Conservation (phyloP, 2,329 filamentous ascomycete species). For the Paecilomyces dactylethromorphus region DNA sequence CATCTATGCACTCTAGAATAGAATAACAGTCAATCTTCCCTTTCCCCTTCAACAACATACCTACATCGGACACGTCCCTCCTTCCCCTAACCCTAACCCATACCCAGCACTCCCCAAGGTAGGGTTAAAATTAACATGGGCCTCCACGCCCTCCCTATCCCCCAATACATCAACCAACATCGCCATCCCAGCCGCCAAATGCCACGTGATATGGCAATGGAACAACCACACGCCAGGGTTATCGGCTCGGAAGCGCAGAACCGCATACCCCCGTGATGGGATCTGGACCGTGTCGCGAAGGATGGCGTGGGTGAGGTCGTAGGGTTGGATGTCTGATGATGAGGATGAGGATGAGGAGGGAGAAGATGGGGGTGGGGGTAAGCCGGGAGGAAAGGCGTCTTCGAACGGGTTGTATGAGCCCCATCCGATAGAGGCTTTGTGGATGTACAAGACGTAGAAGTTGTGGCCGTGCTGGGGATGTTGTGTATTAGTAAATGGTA, state of each 20-base stretch:
- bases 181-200: conserved; percentile 41
- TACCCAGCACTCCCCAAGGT: too few species aligned
- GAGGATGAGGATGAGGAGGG: neutral
- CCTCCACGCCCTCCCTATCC: conserved; percentile 8
- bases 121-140: conserved; percentile 3
- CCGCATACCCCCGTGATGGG: conserved; percentile 47
- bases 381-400: conserved; percentile 15
- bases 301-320: conserved; percentile 8
- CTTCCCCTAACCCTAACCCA: neutral
- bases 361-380: conserved; percentile 4
- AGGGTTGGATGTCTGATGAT: neutral
- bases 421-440: conserved; percentile 25
- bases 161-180: conserved; percentile 30
- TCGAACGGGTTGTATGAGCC: conserved; percentile 32
- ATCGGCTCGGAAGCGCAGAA: conserved; percentile 42
- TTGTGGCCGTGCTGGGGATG: conserved; percentile 26
- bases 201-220: conserved; percentile 73
- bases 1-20: neutral
- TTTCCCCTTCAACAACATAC: neutral
- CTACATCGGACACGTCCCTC: neutral
- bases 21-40: neutral
- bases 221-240: conserved; percentile 55
- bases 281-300: conserved; percentile 11
- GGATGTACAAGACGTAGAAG: conserved; percentile 25
- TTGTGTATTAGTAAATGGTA: neutral